phyloP scores from a whole-genome alignment of 805 yeast genomes.

The Metschnikowia matae region DNA sequence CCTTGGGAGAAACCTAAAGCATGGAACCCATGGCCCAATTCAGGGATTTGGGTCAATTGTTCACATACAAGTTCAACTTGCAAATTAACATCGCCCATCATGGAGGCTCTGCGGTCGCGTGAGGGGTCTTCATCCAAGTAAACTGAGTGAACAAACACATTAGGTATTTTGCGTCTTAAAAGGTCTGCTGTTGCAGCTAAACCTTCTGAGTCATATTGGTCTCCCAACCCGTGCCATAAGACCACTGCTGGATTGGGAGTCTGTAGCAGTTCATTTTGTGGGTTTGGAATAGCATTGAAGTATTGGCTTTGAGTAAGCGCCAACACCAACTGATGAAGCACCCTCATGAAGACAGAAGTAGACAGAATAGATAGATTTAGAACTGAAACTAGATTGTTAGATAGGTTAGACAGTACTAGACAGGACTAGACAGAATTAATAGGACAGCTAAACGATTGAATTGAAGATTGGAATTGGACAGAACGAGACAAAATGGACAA shows the following conservation, averaged over 20 bases:
- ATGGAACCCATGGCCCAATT: slow-evolving; percentile 55
- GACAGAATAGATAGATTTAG: too few species aligned
- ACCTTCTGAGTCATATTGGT: slow-evolving; percentile 59
- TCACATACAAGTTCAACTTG: slow-evolving; percentile 56
- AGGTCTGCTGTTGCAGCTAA: slow-evolving; percentile 45
- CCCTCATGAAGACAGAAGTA: background rate
- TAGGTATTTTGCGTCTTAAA: slow-evolving; percentile 46
- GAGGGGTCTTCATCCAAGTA: slow-evolving; percentile 45
- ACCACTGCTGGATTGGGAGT: slow-evolving; percentile 43
- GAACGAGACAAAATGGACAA: too few species aligned
- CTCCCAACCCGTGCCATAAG: slow-evolving; percentile 86
- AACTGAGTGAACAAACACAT: slow-evolving; percentile 49
- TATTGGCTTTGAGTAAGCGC: background rate
- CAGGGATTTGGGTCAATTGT: slow-evolving; percentile 43
- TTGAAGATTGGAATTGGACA: too few species aligned
- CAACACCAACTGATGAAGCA: background rate
- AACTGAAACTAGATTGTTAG: too few species aligned
- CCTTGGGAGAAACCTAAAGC: slow-evolving; percentile 83
- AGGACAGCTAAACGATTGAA: too few species aligned
- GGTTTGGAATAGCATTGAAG: background rate
- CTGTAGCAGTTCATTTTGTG: background rate
- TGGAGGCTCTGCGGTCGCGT: slow-evolving; percentile 50
- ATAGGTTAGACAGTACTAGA: too few species aligned
- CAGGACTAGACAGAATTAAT: too few species aligned
- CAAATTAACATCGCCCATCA: slow-evolving; percentile 56